Evolutionary conservation across 805 yeast genomes (phyloP).

Genomic region (Candida odintsovae): DNA sequence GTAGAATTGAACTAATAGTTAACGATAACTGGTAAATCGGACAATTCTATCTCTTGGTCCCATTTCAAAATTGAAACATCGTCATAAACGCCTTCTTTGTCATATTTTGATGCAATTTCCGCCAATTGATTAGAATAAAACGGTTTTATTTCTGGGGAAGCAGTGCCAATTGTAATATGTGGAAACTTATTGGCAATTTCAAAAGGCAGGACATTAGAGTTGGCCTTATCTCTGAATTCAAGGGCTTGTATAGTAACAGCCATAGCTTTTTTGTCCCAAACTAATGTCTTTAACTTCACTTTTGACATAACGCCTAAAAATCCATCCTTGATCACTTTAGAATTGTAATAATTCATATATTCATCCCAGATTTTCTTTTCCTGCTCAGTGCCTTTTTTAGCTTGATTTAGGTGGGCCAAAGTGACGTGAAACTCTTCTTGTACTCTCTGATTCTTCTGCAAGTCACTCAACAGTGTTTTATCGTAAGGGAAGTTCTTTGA

Average conservation of each 20-base stretch:
- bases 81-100: constrained; percentile 8
- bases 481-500: background rate
- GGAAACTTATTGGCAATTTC: constrained; percentile 38
- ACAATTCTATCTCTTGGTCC: constrained; percentile 4
- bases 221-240: constrained; percentile 4
- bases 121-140: constrained; percentile 44
- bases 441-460: constrained; percentile 32
- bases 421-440: constrained; percentile 65
- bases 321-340: constrained; percentile 6
- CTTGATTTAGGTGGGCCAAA: constrained; percentile 41
- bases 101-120: constrained; percentile 8
- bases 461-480: background rate
- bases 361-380: constrained; percentile 25
- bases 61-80: constrained; percentile 9
- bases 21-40: constrained; percentile 9
- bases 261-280: constrained; percentile 46
- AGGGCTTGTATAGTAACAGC: constrained; percentile 44
- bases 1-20: constrained; percentile 8
- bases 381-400: constrained; percentile 24
- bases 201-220: constrained; percentile 14
- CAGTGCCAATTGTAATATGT: constrained; percentile 74
- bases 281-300: constrained; percentile 37
- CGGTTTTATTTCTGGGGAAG: constrained; percentile 38
- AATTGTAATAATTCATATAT: constrained; percentile 13
- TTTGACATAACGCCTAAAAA: constrained; percentile 25